Conservation (phyloP, 148 eudicot species). For the Vaccinium macrocarpon region DNA sequence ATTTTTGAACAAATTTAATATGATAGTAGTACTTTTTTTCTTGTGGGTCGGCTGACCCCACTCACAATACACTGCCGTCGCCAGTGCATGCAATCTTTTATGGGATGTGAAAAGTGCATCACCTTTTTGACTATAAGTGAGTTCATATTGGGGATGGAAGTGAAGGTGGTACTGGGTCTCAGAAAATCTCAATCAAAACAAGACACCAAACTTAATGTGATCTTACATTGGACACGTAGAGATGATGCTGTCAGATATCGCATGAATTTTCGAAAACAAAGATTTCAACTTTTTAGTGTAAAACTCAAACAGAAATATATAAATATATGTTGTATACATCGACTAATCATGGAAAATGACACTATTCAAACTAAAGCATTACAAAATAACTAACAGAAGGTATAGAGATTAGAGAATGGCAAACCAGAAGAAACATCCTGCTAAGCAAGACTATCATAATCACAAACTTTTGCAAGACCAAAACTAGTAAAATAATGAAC, state of each 20-base stretch:
- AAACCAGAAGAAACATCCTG: not conserved
- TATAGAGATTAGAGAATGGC: not conserved
- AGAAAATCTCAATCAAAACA: not conserved
- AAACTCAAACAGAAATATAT: not conserved
- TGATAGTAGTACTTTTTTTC: too few species aligned
- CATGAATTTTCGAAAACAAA: not conserved
- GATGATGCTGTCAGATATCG: not conserved
- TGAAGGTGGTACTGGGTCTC: not conserved
- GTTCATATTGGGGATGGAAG: not conserved
- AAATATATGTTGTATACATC: not conserved
- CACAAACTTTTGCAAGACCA: not conserved
- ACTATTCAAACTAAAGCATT: not conserved
- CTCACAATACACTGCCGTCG: too few species aligned
- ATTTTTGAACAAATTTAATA: too few species aligned
- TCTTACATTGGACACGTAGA: not conserved
- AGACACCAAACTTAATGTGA: too few species aligned
- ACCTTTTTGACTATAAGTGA: not conserved
- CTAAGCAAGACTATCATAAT: not conserved
- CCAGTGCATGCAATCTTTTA: not conserved
- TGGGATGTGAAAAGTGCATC: not conserved
- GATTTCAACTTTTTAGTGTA: not conserved
- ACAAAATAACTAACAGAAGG: not conserved
- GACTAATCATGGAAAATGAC: not conserved
- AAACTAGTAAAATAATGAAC: conserved; percentile 10
- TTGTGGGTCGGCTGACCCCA: too few species aligned